phyloP scores from a whole-genome alignment of 1,139 yeast genomes.

The Lodderomyces jiufengensis region DNA sequence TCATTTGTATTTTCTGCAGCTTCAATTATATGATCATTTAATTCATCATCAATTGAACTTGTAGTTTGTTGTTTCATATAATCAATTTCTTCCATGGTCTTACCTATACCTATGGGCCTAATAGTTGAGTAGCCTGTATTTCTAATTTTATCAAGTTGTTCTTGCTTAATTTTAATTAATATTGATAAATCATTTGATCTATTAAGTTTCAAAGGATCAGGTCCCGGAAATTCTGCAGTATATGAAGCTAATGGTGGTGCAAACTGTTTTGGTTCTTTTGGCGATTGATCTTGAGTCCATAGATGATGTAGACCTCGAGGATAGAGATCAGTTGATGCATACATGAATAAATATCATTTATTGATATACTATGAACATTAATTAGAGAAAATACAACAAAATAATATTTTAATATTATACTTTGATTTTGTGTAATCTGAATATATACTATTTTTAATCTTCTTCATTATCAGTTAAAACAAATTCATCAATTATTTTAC shows the following conservation, averaged over 20 bases:
- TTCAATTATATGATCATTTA: neutral
- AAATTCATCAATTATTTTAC: slow-evolving; percentile 48
- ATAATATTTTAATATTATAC: no score
- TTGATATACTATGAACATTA: neutral
- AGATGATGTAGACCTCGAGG: slow-evolving; percentile 12
- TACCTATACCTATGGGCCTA: slow-evolving; percentile 53
- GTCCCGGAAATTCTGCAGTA: slow-evolving; percentile 51
- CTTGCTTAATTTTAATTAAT: neutral
- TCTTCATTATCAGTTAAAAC: slow-evolving; percentile 42
- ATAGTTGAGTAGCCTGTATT: slow-evolving; percentile 48
- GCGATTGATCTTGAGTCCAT: slow-evolving; percentile 10
- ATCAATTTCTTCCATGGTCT: slow-evolving; percentile 50
- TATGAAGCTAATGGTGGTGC: slow-evolving; percentile 57
- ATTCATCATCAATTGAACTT: slow-evolving; percentile 5
- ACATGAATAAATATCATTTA: slow-evolving; percentile 2
- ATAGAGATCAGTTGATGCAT: slow-evolving; percentile 15
- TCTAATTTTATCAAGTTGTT: slow-evolving; percentile 38
- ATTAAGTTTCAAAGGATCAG: slow-evolving; percentile 30
- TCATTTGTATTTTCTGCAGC: slow-evolving; percentile 13
- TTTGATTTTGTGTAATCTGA: no score
- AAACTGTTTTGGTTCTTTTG: slow-evolving; percentile 14
- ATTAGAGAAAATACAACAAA: no score
- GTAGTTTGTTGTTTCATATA: slow-evolving; percentile 15
- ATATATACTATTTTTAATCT: no score
- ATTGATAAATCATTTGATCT: neutral